Evolutionary conservation across 352 stramenopile species (phyloP), one percentile per base, ranked within the genome.

Genomic region (Phytophthora cajani): DNA sequence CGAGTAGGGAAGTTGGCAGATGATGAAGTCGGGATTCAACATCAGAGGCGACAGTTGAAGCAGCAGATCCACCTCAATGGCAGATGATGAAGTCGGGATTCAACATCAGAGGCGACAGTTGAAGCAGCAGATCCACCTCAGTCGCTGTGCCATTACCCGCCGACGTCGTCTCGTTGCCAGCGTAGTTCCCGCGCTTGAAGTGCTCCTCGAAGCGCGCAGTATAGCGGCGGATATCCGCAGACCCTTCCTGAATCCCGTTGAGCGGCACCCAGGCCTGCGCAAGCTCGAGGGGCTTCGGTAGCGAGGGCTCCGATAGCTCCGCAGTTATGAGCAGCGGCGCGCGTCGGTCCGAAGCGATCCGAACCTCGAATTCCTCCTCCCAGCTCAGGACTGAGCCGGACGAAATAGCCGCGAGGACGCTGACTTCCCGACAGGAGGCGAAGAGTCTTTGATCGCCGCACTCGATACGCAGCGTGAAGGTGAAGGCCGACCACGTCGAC

Each of bases 331-430:
- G 17, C 11, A 92, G 51, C 11, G 67, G 60, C 0, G 71, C 59
- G 2, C 67, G 58, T 38, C 60, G 50, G 30, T 84, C 70, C 0
- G 74, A 61, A 1, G 71, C 61, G 12, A 91, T 67, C n/a, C 74
- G 74, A 14, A 92, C 52, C 64, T 92, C 81, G 42, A 88, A 92
- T 40, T 89, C 82, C 54, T 92, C 81, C 27, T 90, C 82, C 82
- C 82, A 92, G 23, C 81, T 81, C 9, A 91, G 64, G 1, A 72
- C 63, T 0, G 72, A 79, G 3, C 58, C 65, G 0, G 65, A 64
- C 14, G 74, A 52, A 36, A 90, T 47, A 1, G 80, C 65, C 4
- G 78, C 64, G 1, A 82, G 42, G 1, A 90, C 76, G 9, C 64
- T 78, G 4, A 52, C 67, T 58, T 91, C 82, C 49, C 85, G 71